These are phyloP conservation scores for Aureobasidium sp. DNA, from an alignment of 2,329 filamentous ascomycete species.

Conservation along the genomic window DNA sequence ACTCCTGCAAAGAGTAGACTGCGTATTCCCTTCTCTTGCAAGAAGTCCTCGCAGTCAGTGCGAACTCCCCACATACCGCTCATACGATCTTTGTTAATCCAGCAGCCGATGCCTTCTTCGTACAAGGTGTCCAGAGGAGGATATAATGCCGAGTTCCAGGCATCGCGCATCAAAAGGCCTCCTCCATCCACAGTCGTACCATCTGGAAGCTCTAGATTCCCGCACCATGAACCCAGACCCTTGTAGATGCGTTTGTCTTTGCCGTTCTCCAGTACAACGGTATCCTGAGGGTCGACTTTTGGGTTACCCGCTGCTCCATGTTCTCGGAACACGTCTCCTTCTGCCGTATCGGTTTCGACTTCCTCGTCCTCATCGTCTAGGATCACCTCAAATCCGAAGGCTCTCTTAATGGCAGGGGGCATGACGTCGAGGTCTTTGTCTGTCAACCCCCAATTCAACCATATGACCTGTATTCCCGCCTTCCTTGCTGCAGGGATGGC, in stretches of 20 bases:
- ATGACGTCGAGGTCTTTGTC: slow-evolving; percentile 31
- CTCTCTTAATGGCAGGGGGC: slow-evolving; percentile 35
- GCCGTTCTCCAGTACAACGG: slow-evolving; percentile 17
- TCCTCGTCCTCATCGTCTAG: slow-evolving; percentile 20
- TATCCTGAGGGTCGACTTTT: slow-evolving; percentile 9
- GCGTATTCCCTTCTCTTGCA: slow-evolving; percentile 34
- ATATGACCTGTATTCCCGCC: slow-evolving; percentile 34
- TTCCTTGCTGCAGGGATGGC: slow-evolving; percentile 40
- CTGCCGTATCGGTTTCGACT: slow-evolving; percentile 4
- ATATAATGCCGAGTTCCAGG: slow-evolving; percentile 50
- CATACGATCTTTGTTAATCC: slow-evolving; percentile 51
- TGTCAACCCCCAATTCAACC: slow-evolving; percentile 36
- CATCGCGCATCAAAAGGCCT: slow-evolving; percentile 42
- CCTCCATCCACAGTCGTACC: slow-evolving; percentile 37
- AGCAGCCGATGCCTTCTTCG: slow-evolving; percentile 25
- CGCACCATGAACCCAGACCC: slow-evolving; percentile 27
- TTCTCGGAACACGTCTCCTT: slow-evolving; percentile 17
- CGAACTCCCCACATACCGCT: slow-evolving; percentile 46
- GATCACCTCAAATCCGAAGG: slow-evolving; percentile 38
- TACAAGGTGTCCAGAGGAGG: slow-evolving; percentile 36
- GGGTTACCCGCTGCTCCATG: slow-evolving; percentile 13
- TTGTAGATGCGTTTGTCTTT: slow-evolving; percentile 24
- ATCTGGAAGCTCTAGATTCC: slow-evolving; percentile 21
- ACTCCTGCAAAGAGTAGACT: slow-evolving; percentile 52
- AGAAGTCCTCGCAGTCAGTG: slow-evolving; percentile 36